phyloP scores from a whole-genome alignment of 2,329 filamentous ascomycete species.

The Stromatinia cepivora region DNA sequence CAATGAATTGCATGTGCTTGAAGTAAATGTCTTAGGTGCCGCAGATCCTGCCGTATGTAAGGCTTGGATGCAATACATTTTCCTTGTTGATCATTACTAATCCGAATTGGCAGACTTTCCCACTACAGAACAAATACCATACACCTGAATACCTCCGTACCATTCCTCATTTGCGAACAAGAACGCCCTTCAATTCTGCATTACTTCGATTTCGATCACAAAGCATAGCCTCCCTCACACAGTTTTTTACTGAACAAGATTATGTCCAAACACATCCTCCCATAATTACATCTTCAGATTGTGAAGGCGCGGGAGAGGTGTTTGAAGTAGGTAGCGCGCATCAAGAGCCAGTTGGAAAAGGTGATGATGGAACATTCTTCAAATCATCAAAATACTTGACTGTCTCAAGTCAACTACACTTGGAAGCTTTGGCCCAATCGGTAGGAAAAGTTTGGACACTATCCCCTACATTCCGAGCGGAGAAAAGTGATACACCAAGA shows the following conservation, averaged over 20 bases:
- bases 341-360: constrained; percentile 34
- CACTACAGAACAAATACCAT: constrained; percentile 96
- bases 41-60: constrained; percentile 74
- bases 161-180: constrained; percentile 81
- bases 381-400: constrained; percentile 88
- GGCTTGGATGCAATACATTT: constrained; percentile 20
- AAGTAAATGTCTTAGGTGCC: constrained; percentile 69
- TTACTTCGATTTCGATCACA: constrained; percentile 82
- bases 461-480: constrained; percentile 90
- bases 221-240: constrained; percentile 68
- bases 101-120: constrained; percentile 65
- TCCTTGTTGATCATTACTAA: constrained; percentile 27
- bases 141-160: constrained; percentile 84
- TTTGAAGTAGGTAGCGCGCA: constrained; percentile 61
- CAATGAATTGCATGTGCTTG: constrained; percentile 76
- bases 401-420: constrained; percentile 89
- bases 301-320: constrained; percentile 93
- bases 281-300: constrained; percentile 94
- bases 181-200: constrained; percentile 77
- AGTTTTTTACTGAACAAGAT: constrained; percentile 69
- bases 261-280: constrained; percentile 89
- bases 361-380: constrained; percentile 66
- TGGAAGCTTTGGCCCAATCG: constrained; percentile 87
- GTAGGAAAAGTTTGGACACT: constrained; percentile 91
- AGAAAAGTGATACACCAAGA: constrained; percentile 87